Conservation (phyloP, 1,139 yeast species). For the Nakaseomyces nivariensis region DNA sequence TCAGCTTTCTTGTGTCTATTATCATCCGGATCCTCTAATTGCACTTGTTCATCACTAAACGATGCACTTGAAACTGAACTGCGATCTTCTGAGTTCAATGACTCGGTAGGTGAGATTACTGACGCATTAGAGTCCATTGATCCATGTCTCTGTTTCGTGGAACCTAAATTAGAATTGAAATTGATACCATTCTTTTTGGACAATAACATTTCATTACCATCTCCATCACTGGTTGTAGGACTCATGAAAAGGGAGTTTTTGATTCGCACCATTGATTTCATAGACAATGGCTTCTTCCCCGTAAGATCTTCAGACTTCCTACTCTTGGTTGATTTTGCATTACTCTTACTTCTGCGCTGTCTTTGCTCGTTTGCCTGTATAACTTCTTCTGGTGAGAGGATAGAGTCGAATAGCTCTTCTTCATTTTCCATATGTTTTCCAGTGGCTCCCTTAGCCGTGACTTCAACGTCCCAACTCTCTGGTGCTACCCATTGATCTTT, state of each 20-base stretch:
- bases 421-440: conserved; percentile 4
- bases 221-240: conserved; percentile 6
- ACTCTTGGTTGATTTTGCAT: background rate
- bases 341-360: background rate
- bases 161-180: background rate
- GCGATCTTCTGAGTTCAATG: background rate
- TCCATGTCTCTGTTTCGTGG: background rate
- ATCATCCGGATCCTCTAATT: background rate
- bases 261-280: conserved; percentile 2
- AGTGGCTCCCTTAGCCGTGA: conserved; percentile 19
- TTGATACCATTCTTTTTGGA: conserved; percentile 3
- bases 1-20: background rate
- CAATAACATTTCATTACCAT: conserved; percentile 9
- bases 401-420: background rate
- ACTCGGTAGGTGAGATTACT: background rate
- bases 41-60: background rate
- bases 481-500: conserved; percentile 53
- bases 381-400: conserved; percentile 3
- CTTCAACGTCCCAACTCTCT: conserved; percentile 70
- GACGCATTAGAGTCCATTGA: background rate
- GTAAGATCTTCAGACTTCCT: background rate
- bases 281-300: background rate
- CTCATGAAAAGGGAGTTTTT: conserved; percentile 6
- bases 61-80: background rate
- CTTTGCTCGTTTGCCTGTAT: background rate